Conservation (phyloP, 768 basidiomycete species). For the Pleurotus salmoneostramineus region DNA sequence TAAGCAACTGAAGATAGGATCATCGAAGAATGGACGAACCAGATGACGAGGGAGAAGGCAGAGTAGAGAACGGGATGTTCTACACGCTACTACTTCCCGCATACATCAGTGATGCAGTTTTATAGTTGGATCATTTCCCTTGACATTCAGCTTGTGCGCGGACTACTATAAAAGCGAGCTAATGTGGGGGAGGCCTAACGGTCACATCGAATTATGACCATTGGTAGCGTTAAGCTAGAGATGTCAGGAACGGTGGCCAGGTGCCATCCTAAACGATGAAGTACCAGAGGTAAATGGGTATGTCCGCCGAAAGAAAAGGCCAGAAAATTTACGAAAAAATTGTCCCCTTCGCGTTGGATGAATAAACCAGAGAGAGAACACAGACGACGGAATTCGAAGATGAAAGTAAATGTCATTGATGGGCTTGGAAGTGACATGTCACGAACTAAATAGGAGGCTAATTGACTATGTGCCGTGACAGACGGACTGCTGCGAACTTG, state of each 20-base stretch:
- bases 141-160: background rate
- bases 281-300: background rate
- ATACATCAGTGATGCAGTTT: background rate
- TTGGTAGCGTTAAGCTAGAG: background rate
- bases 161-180: background rate
- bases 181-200: background rate
- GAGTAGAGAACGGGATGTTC: slow-evolving; percentile 6
- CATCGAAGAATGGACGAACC: background rate
- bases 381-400: background rate
- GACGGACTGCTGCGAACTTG: too few relatives aligned
- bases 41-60: slow-evolving; percentile 5
- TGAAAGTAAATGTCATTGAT: background rate
- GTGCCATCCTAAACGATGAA: background rate
- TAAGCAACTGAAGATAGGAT: background rate
- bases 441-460: background rate
- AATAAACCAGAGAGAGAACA: background rate
- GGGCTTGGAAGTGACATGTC: background rate
- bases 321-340: background rate
- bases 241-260: background rate
- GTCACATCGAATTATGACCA: slow-evolving; percentile 1
- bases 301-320: background rate
- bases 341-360: background rate
- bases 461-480: background rate
- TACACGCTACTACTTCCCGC: background rate
- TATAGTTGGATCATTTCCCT: background rate